phyloP scores from a whole-genome alignment of 1,284 basidiomycete genomes.

The Naganishia sp. region DNA sequence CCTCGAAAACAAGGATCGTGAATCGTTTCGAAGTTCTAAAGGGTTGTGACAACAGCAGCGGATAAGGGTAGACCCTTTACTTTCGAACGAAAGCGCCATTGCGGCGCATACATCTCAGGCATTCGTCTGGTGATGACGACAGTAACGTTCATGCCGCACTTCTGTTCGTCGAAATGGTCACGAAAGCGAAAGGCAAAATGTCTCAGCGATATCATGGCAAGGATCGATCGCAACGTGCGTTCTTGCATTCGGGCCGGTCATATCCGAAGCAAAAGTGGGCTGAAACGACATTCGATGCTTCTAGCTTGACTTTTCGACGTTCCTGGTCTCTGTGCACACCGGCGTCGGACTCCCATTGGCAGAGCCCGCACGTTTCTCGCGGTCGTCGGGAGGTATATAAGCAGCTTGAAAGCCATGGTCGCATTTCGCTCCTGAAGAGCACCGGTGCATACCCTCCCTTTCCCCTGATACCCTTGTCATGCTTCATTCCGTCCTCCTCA shows the following conservation, averaged over 20 bases:
- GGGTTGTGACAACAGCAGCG: too few relatives aligned
- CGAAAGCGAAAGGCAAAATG: background rate
- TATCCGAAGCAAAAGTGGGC: background rate
- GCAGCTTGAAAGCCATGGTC: background rate
- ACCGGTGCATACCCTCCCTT: background rate
- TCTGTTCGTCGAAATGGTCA: background rate
- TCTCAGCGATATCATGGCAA: background rate
- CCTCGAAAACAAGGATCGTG: too few relatives aligned
- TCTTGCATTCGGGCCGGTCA: background rate
- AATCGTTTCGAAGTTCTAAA: too few relatives aligned
- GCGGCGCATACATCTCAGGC: too few relatives aligned
- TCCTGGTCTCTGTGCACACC: too few relatives aligned
- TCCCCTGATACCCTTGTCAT: background rate
- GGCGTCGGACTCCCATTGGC: too few relatives aligned
- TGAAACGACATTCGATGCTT: background rate
- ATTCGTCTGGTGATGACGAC: too few relatives aligned
- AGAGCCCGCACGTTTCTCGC: too few relatives aligned
- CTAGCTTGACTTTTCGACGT: background rate
- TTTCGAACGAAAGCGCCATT: too few relatives aligned
- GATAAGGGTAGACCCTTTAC: too few relatives aligned
- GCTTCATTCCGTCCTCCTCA: constrained; percentile 17
- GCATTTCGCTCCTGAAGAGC: background rate
- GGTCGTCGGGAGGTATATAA: background rate
- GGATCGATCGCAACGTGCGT: constrained; percentile 1
- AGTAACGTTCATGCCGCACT: too few relatives aligned